Conservation (phyloP, 805 yeast genomes). For the Candida ortonii region DNA sequence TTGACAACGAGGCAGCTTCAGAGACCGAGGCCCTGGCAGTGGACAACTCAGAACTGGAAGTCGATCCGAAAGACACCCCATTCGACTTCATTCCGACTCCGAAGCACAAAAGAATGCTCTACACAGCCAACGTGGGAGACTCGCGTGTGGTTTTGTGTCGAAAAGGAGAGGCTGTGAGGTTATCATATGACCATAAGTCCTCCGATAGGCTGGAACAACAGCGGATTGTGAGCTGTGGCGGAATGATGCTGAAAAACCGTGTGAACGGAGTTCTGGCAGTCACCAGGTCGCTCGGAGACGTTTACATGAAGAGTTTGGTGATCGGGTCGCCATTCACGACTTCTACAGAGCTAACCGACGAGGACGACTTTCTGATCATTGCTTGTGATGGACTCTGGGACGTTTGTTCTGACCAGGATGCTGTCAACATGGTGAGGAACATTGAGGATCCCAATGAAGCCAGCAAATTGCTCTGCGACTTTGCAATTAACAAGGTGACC, state of each 20-base stretch:
- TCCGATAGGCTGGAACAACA: slow-evolving; percentile 73
- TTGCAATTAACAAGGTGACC: slow-evolving; percentile 74
- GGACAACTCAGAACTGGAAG: slow-evolving; percentile 3
- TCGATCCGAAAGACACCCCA: slow-evolving; percentile 24
- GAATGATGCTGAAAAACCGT: slow-evolving; percentile 81
- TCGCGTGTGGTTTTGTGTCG: slow-evolving; percentile 79
- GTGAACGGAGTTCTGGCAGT: slow-evolving; percentile 96
- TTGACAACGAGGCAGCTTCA: slow-evolving; percentile 14
- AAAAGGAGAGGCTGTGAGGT: slow-evolving; percentile 67
- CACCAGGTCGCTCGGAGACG: slow-evolving; percentile 88
- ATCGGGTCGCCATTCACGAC: slow-evolving; percentile 92
- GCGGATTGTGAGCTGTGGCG: slow-evolving; percentile 77
- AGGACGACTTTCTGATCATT: slow-evolving; percentile 76
- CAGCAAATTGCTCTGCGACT: slow-evolving; percentile 60
- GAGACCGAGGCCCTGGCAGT: slow-evolving; percentile 7
- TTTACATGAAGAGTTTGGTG: slow-evolving; percentile 86
- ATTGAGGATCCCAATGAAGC: slow-evolving; percentile 61
- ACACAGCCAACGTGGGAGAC: slow-evolving; percentile 96
- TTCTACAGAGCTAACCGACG: slow-evolving; percentile 63
- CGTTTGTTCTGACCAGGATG: slow-evolving; percentile 80
- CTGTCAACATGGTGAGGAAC: slow-evolving; percentile 66
- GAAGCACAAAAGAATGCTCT: slow-evolving; percentile 68
- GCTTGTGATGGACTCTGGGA: slow-evolving; percentile 99
- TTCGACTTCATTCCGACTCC: slow-evolving; percentile 48
- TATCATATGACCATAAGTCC: slow-evolving; percentile 93